Evolutionary conservation across 495 filamentous ascomycete genomes (phyloP).

Genomic region (Daldinia bambusicola): DNA sequence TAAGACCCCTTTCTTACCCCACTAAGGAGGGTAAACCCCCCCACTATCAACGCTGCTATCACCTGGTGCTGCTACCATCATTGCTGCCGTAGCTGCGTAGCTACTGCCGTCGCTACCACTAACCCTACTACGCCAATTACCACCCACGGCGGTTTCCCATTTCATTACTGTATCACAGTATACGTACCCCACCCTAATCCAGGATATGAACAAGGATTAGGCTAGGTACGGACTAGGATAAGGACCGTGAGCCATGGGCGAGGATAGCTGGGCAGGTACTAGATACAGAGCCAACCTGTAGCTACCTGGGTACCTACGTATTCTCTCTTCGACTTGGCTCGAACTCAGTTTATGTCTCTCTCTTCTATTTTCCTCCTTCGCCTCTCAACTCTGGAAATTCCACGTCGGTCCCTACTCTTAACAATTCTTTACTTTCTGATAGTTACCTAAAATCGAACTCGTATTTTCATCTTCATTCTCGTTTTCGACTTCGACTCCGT

Average conservation of each 20-base stretch:
- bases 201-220: background rate
- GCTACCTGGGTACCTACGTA: no score
- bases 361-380: background rate
- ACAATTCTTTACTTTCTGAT: background rate
- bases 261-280: background rate
- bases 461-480: background rate
- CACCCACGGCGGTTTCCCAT: background rate
- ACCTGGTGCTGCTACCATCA: background rate
- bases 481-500: no score
- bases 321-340: background rate
- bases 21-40: slow-evolving; percentile 3
- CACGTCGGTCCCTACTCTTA: background rate
- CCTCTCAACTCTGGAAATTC: background rate
- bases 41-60: slow-evolving; percentile 1
- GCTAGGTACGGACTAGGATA: no score
- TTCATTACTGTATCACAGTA: slow-evolving; percentile 9
- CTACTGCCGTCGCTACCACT: background rate
- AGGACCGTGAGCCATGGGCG: no score
- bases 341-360: background rate
- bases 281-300: background rate
- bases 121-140: background rate
- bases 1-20: slow-evolving; percentile 12
- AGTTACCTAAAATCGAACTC: background rate
- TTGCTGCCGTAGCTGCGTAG: background rate
- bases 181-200: background rate